Evolutionary conservation across 208 protist genomes (phyloP).

Genomic region (Strigomonas galati): DNA sequence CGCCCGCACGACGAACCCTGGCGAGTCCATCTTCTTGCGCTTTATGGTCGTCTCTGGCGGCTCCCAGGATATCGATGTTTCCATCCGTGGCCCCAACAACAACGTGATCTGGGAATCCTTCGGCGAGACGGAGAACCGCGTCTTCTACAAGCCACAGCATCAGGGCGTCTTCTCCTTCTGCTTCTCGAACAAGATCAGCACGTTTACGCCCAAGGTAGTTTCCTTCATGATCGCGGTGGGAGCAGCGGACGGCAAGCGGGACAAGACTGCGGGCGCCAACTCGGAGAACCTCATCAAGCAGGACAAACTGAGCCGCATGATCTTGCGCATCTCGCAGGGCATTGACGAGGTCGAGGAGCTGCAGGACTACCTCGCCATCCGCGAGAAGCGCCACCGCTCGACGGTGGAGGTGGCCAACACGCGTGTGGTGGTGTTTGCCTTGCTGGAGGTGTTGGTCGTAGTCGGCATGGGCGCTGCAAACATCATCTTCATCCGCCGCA

Average conservation of each 20-base stretch:
- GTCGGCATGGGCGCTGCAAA: conserved; percentile 63
- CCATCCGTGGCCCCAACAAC: conserved; percentile 30
- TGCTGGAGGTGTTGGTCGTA: conserved; percentile 68
- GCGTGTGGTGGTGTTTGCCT: conserved; percentile 75
- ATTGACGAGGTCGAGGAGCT: conserved; percentile 72
- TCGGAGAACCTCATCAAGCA: conserved; percentile 7
- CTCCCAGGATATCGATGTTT: conserved; percentile 42
- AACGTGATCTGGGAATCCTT: conserved; percentile 33
- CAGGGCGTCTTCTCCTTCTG: conserved; percentile 75
- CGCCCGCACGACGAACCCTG: conserved; percentile 22
- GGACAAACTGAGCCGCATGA: conserved; percentile 58
- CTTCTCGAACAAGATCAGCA: conserved; percentile 89
- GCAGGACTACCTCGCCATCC: conserved; percentile 60
- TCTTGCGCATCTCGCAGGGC: conserved; percentile 59
- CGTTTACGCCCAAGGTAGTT: conserved; percentile 74
- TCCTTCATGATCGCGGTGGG: conserved; percentile 50
- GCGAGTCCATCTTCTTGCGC: conserved; percentile 33
- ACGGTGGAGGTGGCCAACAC: conserved; percentile 83
- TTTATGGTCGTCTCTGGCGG: conserved; percentile 57
- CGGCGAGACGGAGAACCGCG: conserved; percentile 51
- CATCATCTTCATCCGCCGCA: conserved; percentile 65
- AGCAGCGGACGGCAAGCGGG: background rate
- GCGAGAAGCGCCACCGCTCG: conserved; percentile 71
- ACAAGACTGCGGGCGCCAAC: background rate
- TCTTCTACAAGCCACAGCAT: conserved; percentile 73